Base-by-base conservation (phyloP, 208 protist species). In the Vickermania ingenoplastis region DNA sequence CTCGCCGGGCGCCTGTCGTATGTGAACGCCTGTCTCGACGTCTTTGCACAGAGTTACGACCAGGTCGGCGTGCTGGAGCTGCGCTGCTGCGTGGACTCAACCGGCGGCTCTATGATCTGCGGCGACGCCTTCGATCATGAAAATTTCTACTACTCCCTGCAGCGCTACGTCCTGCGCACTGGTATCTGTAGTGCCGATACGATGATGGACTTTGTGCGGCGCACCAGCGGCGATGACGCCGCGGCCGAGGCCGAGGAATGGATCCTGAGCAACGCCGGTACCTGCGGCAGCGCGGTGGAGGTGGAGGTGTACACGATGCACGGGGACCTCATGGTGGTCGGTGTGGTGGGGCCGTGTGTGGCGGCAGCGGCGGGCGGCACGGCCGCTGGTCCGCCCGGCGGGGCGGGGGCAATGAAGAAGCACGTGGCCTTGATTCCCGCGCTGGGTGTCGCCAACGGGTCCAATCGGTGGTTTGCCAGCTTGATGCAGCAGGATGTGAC, bases 41-140 rank as follows among this genome's bases (percentile, higher is more conserved):
- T 99, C 17, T 99, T 99, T 59, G 88, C 93, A 1, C 89, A 97
- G 73, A 92, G 93, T 4, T 79, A 99, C 23, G 98, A 99, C 71
- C 98, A 99, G 73, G 72, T 91, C 1, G 97, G 97, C 4, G 75
- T 98, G 30, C 74, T 92, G 58, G 98, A 99, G 82, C 97, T 99
- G 91, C 81, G 85, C 17, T 36, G 79, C 60, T 92, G 82, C 61
- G 80, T 93, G 28, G 77, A 94, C 65, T 71, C 78, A 65, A 96
- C 95, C n/a, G 94, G 96, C 26, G 97, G 97, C 26, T 79, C 87
- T 2, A 75, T 98, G 56, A 83, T 99, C 26, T 73, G 98, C 50
- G 94, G 93, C 21, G 98, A 99, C 73, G 74, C 77, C 28, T 99
- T 99, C 71, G 81, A 75, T 14, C 69, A 91, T 61, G 71, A 78